Conservation (phyloP, 2,329 filamentous ascomycete species). For the Davidsoniella neocaledoniae region DNA sequence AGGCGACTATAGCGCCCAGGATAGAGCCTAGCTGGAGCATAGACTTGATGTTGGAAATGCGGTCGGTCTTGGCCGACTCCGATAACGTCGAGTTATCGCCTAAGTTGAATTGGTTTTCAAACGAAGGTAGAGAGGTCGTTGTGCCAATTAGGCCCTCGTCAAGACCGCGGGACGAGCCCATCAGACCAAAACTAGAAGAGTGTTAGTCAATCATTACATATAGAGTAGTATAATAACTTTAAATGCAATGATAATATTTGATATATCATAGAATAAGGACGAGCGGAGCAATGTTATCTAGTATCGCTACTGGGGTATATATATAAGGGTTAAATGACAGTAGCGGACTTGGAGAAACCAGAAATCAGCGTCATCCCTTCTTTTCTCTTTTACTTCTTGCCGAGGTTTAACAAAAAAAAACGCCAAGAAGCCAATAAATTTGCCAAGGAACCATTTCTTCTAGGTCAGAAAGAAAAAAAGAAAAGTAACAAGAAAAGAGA, state of each 20-base stretch:
- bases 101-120: conserved; percentile 33
- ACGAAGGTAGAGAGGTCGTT: conserved; percentile 21
- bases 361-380: too few species aligned
- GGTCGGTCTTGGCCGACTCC: conserved; percentile 40
- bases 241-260: too few species aligned
- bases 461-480: background rate
- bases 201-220: background rate
- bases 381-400: too few species aligned
- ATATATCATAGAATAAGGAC: too few species aligned
- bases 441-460: too few species aligned
- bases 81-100: conserved; percentile 33
- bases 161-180: conserved; percentile 62
- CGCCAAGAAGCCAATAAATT: too few species aligned
- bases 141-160: conserved; percentile 67
- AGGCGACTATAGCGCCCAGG: conserved; percentile 48
- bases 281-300: too few species aligned
- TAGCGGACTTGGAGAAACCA: too few species aligned
- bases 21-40: conserved; percentile 74
- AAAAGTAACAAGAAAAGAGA: background rate
- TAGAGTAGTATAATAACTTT: too few species aligned
- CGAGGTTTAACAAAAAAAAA: too few species aligned
- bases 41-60: conserved; percentile 59
- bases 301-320: too few species aligned
- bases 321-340: too few species aligned
- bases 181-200: conserved; percentile 39